Conservation (phyloP, 768 basidiomycete species). For the Tylopilus sp. region DNA sequence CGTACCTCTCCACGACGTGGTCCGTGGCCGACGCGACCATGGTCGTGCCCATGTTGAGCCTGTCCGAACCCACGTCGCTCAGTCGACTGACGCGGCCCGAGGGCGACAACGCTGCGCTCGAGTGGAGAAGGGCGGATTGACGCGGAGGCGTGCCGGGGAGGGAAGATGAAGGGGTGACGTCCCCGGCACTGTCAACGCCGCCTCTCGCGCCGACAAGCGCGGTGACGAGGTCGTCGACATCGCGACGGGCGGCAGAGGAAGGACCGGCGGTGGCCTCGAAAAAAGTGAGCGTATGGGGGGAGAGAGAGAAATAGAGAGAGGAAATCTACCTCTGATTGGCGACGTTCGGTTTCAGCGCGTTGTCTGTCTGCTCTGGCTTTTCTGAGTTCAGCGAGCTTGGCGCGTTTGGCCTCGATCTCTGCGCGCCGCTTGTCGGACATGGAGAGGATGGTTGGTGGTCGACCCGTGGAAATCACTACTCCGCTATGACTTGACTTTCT, state of each 20-base stretch:
- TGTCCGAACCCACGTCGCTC: conserved; percentile 59
- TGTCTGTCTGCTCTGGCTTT: conserved; percentile 72
- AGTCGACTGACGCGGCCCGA: conserved; percentile 70
- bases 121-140: conserved; percentile 35
- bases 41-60: conserved; percentile 41
- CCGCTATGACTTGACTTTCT: no score
- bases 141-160: conserved; percentile 66
- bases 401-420: conserved; percentile 89
- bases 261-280: conserved; percentile 37
- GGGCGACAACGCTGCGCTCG: conserved; percentile 34
- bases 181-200: conserved; percentile 52
- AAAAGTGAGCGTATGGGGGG: not conserved
- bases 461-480: conserved; percentile 24
- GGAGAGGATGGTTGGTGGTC: not conserved
- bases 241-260: conserved; percentile 41
- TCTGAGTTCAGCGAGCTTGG: conserved; percentile 81
- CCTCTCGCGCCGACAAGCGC: conserved; percentile 47
- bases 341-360: conserved; percentile 46
- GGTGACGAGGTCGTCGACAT: conserved; percentile 73
- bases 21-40: conserved; percentile 56
- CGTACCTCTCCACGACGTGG: conserved; percentile 66
- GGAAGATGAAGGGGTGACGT: conserved; percentile 68
- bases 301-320: not conserved
- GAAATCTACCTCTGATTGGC: conserved; percentile 22
- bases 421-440: conserved; percentile 72